Percentiles rank a stretch among this genome's conserved stretches.
phyloP scores from a whole-genome alignment of 2,329 filamentous ascomycete genomes.

The Tetracladium maxilliforme region DNA sequence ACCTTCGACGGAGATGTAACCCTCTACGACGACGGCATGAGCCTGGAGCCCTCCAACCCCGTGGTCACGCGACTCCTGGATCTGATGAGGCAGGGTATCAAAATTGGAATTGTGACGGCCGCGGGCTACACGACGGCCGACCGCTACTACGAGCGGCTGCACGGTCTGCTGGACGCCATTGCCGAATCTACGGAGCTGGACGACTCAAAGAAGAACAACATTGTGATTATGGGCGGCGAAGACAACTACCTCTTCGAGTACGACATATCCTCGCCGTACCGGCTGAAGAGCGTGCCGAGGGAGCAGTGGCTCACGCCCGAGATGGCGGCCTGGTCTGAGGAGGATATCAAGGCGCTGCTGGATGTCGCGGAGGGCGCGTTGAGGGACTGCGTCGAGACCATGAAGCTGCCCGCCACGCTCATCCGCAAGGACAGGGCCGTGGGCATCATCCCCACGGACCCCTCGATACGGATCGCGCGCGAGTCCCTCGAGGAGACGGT shows the following conservation, averaged over 20 bases:
- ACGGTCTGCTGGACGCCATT: slow-evolving; percentile 75
- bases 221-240: slow-evolving; percentile 91
- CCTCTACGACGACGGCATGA: slow-evolving; percentile 80
- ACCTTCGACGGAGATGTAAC: slow-evolving; percentile 98
- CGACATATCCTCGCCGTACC: slow-evolving; percentile 44
- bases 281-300: slow-evolving; percentile 53
- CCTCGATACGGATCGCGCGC: slow-evolving; percentile 56
- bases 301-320: slow-evolving; percentile 61
- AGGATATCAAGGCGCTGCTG: slow-evolving; percentile 66
- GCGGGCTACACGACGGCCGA: slow-evolving; percentile 84
- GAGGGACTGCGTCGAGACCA: slow-evolving; percentile 62
- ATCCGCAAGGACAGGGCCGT: slow-evolving; percentile 83
- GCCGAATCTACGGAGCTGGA: slow-evolving; percentile 43
- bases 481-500: slow-evolving; percentile 95
- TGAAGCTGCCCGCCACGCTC: slow-evolving; percentile 66
- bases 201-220: slow-evolving; percentile 53
- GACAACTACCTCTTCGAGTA: slow-evolving; percentile 90
- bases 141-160: slow-evolving; percentile 74
- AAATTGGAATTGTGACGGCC: slow-evolving; percentile 90
- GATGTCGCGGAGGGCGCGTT: slow-evolving; percentile 80
- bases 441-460: slow-evolving; percentile 54
- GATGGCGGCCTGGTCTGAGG: slow-evolving; percentile 64
- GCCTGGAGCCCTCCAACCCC: slow-evolving; percentile 59
- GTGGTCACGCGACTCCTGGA: slow-evolving; percentile 55
- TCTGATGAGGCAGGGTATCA: slow-evolving; percentile 63